Evolutionary conservation across 441 rosid species (phyloP).

Genomic region (Hura crepitans): DNA sequence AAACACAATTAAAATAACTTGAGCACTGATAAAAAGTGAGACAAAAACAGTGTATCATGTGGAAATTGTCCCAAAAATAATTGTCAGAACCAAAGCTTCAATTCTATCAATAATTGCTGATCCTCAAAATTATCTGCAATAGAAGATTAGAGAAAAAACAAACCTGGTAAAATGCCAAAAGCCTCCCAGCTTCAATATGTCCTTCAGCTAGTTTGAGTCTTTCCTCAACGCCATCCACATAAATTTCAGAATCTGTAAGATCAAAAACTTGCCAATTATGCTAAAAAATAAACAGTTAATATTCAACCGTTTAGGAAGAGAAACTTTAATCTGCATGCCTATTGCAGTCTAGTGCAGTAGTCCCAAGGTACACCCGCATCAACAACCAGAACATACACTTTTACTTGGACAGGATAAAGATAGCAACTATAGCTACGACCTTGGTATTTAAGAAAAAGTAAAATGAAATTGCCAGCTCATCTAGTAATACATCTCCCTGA

Average conservation of each 20-base stretch:
- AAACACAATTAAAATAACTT: neutral
- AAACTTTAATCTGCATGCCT: neutral
- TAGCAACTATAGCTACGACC: neutral
- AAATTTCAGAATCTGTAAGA: conserved; percentile 44
- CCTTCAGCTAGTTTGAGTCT: conserved; percentile 71
- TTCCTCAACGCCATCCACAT: conserved; percentile 48
- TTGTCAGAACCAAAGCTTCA: neutral
- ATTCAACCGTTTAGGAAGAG: too few relatives aligned
- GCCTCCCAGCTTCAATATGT: conserved; percentile 92
- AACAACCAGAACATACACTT: neutral
- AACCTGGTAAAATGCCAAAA: conserved; percentile 88
- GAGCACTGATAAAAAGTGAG: neutral
- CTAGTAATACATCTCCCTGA: neutral
- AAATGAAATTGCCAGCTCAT: neutral
- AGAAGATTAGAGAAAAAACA: conserved; percentile 19
- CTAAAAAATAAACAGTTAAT: conserved; percentile 8
- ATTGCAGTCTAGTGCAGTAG: neutral
- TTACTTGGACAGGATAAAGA: neutral
- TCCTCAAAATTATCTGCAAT: conserved; percentile 1
- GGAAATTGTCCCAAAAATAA: neutral
- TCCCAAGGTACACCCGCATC: neutral
- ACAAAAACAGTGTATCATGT: neutral
- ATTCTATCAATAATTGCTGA: neutral
- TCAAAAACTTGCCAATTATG: conserved; percentile 22
- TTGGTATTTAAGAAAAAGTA: neutral